Evolutionary conservation across 2,329 filamentous ascomycete genomes (phyloP).

Genomic region (Metarhizium brunneum): DNA sequence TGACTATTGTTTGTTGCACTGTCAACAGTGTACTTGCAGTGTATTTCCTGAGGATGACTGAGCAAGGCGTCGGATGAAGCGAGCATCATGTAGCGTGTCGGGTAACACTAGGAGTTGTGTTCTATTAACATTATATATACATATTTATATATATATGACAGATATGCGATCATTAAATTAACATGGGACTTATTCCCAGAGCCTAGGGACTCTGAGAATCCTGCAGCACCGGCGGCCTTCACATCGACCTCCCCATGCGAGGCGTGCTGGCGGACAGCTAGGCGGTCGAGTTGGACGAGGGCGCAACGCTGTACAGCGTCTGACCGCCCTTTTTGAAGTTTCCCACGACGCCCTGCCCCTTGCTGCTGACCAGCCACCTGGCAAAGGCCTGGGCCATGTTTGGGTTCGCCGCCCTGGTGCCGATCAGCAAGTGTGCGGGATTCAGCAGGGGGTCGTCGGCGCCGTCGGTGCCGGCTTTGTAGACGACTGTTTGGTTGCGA

Average conservation of each 20-base stretch:
- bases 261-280: background rate
- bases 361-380: conserved; percentile 27
- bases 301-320: conserved; percentile 27
- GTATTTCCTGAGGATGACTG: too few relatives aligned
- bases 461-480: conserved; percentile 25
- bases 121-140: too few relatives aligned
- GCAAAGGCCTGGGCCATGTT: conserved; percentile 26
- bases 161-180: background rate
- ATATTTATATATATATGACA: too few relatives aligned
- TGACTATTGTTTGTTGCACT: too few relatives aligned
- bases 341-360: conserved; percentile 26
- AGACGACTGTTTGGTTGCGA: conserved; percentile 24
- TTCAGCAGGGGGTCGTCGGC: conserved; percentile 29
- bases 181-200: background rate
- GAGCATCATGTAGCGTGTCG: too few relatives aligned
- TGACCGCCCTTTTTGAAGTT: conserved; percentile 27
- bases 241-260: too few relatives aligned
- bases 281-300: conserved; percentile 6
- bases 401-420: conserved; percentile 22
- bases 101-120: too few relatives aligned
- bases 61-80: too few relatives aligned
- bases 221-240: too few relatives aligned
- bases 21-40: too few relatives aligned
- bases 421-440: conserved; percentile 32
- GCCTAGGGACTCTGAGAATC: too few relatives aligned